These are phyloP conservation scores for Boletus barrowsii DNA, from an alignment of 768 basidiomycete species.

Conservation along the genomic window DNA sequence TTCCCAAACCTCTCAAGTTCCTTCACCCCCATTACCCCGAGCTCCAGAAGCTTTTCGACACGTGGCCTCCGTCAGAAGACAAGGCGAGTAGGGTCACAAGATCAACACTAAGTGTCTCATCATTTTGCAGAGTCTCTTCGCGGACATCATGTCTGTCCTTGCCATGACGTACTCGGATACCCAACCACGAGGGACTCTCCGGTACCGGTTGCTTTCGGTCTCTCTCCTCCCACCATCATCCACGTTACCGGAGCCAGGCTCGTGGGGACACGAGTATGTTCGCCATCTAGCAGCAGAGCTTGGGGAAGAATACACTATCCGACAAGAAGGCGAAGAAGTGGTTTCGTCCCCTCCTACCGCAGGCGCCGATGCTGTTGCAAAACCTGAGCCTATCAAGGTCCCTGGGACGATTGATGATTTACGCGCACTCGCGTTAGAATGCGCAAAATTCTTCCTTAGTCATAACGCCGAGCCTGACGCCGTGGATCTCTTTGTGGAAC, in stretches of 20 bases:
- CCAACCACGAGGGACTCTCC: constrained; percentile 91
- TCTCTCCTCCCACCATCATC: constrained; percentile 63
- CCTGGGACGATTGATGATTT: constrained; percentile 71
- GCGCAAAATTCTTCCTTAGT: constrained; percentile 82
- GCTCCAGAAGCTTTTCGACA: constrained; percentile 78
- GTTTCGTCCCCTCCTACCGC: constrained; percentile 21
- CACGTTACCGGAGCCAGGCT: constrained; percentile 82
- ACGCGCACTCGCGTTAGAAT: constrained; percentile 71
- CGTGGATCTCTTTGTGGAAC: constrained; percentile 89
- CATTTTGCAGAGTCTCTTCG: constrained; percentile 74
- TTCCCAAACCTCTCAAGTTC: constrained; percentile 98
- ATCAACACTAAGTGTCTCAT: not conserved
- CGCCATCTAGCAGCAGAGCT: constrained; percentile 95
- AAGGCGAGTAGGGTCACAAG: constrained; percentile 36
- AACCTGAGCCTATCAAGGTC: constrained; percentile 33
- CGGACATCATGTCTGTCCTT: constrained; percentile 94
- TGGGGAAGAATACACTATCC: constrained; percentile 82
- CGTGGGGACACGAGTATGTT: constrained; percentile 99
- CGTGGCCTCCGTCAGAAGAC: constrained; percentile 75
- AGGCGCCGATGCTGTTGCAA: constrained; percentile 28
- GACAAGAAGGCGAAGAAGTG: constrained; percentile 53
- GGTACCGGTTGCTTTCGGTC: constrained; percentile 83
- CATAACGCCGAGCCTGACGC: constrained; percentile 99
- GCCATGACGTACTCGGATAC: constrained; percentile 99
- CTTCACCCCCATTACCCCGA: constrained; percentile 90